Percentiles rank a stretch among this genome's conserved stretches.
phyloP scores from a whole-genome alignment of 1,139 yeast genomes.

The Geotrichum bryndzae region DNA sequence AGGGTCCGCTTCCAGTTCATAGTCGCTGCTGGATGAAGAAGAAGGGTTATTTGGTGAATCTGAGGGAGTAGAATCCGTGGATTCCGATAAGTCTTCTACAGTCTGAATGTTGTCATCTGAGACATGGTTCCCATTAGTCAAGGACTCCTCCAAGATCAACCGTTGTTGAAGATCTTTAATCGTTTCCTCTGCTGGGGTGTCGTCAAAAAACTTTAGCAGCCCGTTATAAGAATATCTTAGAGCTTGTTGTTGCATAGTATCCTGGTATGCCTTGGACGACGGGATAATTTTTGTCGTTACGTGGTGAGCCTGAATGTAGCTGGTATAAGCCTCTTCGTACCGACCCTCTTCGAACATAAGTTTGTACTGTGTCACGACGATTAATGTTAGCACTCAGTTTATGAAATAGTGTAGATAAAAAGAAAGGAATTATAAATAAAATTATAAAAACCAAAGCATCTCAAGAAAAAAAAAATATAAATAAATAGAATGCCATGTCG shows the following conservation, averaged over 20 bases:
- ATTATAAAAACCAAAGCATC: background rate
- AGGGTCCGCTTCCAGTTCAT: background rate
- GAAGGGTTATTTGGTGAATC: background rate
- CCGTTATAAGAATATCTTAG: constrained; percentile 8
- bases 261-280: constrained; percentile 12
- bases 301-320: constrained; percentile 16
- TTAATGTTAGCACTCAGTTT: background rate
- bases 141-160: background rate
- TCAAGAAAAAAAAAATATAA: background rate
- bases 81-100: background rate
- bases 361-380: constrained; percentile 3
- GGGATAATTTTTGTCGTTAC: constrained; percentile 19
- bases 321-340: constrained; percentile 16
- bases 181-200: background rate
- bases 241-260: constrained; percentile 13
- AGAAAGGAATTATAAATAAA: background rate
- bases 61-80: background rate
- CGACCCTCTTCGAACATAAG: constrained; percentile 7
- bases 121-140: background rate
- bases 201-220: constrained; percentile 6
- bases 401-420: background rate
- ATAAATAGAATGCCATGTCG: background rate
- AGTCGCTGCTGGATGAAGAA: background rate
- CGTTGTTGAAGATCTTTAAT: constrained; percentile 6
- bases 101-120: background rate